These are phyloP conservation scores for Pseudogymnoascus sp. DNA, from an alignment of 2,329 filamentous ascomycete species.

Conservation along the genomic window DNA sequence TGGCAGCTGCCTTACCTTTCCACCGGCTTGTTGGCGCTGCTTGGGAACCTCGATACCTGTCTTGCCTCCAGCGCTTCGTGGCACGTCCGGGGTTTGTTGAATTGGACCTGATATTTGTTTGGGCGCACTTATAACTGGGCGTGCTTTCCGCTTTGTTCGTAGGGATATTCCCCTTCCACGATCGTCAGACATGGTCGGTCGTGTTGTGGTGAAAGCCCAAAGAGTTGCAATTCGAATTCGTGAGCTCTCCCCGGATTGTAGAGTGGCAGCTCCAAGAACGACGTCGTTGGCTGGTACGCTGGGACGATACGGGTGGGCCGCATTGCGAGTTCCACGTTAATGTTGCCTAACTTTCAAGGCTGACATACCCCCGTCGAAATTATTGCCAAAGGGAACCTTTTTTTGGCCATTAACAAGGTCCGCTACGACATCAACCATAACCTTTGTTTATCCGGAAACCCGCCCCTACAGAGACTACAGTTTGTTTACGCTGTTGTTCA, in stretches of 20 bases:
- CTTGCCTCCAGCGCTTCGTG: constrained; percentile 32
- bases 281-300: neutral
- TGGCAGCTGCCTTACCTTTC: constrained; percentile 40
- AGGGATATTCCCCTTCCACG: constrained; percentile 53
- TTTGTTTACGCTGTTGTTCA: constrained; percentile 16
- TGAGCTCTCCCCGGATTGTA: constrained; percentile 1
- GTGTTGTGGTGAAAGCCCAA: neutral
- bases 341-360: neutral
- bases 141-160: constrained; percentile 53
- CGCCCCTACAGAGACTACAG: neutral
- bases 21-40: constrained; percentile 43
- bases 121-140: constrained; percentile 56
- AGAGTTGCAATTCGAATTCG: neutral
- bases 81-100: constrained; percentile 40
- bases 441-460: constrained; percentile 2
- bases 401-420: constrained; percentile 4
- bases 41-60: constrained; percentile 30
- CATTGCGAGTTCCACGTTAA: constrained; percentile 9
- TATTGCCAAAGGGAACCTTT: constrained; percentile 4
- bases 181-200: constrained; percentile 50
- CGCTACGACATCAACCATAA: constrained; percentile 11
- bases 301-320: neutral
- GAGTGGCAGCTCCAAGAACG: neutral
- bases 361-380: constrained; percentile 5
- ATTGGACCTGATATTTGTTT: constrained; percentile 57